Evolutionary conservation across 208 protist species (phyloP).

Genomic region (Tritrichomonas foetus): DNA sequence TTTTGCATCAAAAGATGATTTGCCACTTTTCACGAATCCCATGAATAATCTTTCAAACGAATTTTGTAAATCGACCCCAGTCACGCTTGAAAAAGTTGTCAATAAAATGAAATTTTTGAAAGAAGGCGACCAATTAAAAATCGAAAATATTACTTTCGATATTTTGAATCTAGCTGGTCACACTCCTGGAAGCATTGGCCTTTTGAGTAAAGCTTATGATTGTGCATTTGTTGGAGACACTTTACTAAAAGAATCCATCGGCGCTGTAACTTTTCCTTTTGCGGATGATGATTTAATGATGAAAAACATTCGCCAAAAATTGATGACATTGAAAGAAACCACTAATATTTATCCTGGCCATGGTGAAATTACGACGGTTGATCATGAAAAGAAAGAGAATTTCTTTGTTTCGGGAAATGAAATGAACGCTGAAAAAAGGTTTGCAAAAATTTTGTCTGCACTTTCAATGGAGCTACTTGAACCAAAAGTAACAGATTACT

Average conservation of each 20-base stretch:
- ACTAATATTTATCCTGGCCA: background rate
- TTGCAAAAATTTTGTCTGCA: too few relatives aligned
- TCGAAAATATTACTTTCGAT: background rate
- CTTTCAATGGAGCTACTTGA: too few relatives aligned
- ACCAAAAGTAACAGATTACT: too few relatives aligned
- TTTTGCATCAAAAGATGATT: background rate
- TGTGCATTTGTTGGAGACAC: background rate
- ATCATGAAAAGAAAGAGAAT: background rate
- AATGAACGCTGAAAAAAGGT: too few relatives aligned
- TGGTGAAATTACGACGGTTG: background rate
- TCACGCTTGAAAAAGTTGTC: background rate
- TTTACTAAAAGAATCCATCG: background rate
- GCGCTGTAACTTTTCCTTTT: background rate
- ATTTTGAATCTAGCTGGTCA: background rate
- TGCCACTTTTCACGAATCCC: background rate
- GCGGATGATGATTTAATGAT: background rate
- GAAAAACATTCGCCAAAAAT: background rate
- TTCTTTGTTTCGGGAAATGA: too few relatives aligned
- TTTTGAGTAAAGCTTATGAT: background rate
- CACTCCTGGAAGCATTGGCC: background rate
- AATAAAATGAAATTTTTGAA: background rate
- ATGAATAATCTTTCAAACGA: background rate
- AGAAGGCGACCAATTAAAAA: background rate
- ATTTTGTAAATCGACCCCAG: background rate
- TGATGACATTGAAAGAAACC: background rate